Base-by-base conservation (phyloP, 805 yeast genomes). In the Ogataea minuta region DNA sequence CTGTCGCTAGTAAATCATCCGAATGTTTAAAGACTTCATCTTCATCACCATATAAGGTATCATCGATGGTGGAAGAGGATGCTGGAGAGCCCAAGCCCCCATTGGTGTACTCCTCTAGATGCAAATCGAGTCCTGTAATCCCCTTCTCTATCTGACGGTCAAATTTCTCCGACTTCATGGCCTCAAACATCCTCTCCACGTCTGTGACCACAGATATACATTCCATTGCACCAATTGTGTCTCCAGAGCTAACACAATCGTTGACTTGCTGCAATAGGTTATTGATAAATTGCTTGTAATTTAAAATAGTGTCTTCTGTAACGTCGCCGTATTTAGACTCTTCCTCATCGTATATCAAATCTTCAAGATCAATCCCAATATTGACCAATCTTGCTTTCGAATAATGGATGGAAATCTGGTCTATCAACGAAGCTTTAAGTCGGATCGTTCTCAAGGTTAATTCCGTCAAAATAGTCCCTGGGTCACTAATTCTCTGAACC, bases 171-270 rank as follows among this genome's bases (percentile, higher is more conserved):
- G 39, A 23, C 36, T 71, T 64, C 61, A 74, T 68, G 0, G 77
- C 72, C 31, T 79, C 81, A 56, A 79, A 82, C 88, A 83, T 83
- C 48, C 78, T 73, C 52, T 82, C 89, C 61, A 83, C 80, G 48
- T 82, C 89, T 43, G 71, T 71, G 20, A 83, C 77, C 21, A 81
- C 80, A 0, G 78, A 77, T 39, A 82, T 66, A 49, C 87, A 81
- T 53, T 83, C 88, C 62, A 77, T 72, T 40, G 79, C 77, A 9
- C 74, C 74, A 28, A 74, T 72, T 13, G 72, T 68, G 50, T 82
- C 84, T 23, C 75, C 73, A 11, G 63, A 56, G 6, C 68, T 69
- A 6, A 79, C 72, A 3, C 84, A 76, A 11, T 61, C 63, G 39
- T 79, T 77, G 43, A 82, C 62, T 51, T 81, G 88, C 32, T 67